phyloP scores from a whole-genome alignment of 2,329 filamentous ascomycete species.

The Ophiocordyceps camponoti-floridani region DNA sequence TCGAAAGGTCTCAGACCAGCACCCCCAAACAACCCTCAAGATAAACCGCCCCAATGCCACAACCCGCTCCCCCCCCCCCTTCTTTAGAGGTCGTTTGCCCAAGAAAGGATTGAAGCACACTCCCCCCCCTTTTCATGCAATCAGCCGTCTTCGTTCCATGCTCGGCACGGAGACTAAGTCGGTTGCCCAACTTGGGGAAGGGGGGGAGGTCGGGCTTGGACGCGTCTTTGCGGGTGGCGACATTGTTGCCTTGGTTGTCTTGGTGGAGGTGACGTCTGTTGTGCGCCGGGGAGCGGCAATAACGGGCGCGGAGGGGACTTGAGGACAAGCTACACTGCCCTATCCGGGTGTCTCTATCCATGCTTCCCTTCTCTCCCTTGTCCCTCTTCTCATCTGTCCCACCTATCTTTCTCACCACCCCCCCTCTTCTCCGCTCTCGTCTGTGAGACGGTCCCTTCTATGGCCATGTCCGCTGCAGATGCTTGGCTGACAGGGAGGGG shows the following conservation, averaged over 20 bases:
- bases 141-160: no score
- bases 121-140: no score
- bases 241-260: no score
- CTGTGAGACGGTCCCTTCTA: background rate
- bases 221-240: no score
- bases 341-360: background rate
- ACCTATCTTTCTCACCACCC: background rate
- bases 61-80: background rate
- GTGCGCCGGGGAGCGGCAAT: background rate
- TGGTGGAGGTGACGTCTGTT: background rate
- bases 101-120: no score
- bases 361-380: background rate
- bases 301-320: no score
- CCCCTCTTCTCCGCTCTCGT: background rate
- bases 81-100: no score
- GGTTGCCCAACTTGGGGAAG: no score
- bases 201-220: no score
- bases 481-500: background rate
- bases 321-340: background rate
- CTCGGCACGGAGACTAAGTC: no score
- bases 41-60: no score
- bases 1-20: constrained; percentile 2
- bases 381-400: background rate
- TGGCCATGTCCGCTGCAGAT: background rate
- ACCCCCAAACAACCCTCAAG: no score